Percentiles rank a stretch among this genome's conserved stretches.
phyloP scores from a whole-genome alignment of 139 green algal species.

The Spirogloea muscicola region DNA sequence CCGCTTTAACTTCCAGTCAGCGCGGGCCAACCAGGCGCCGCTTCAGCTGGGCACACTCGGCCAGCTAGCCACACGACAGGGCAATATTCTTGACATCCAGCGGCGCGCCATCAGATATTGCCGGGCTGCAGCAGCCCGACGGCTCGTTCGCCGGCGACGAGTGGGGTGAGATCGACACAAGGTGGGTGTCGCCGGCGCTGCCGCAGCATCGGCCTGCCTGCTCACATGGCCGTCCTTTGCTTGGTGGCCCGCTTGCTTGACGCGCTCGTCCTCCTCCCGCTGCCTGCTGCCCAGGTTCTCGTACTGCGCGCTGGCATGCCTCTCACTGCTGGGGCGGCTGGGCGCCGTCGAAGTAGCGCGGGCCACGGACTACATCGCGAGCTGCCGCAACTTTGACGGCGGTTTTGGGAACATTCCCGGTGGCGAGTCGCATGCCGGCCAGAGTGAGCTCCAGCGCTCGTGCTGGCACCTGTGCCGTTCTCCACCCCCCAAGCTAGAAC shows the following conservation, averaged over 20 bases:
- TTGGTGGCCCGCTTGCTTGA: not conserved
- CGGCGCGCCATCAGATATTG: slow-evolving; percentile 56
- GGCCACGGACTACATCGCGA: slow-evolving; percentile 71
- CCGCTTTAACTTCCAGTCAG: too few species aligned
- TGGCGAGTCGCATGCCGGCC: slow-evolving; percentile 57
- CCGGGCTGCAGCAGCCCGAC: slow-evolving; percentile 75
- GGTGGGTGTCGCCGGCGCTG: slow-evolving; percentile 51
- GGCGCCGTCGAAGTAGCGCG: slow-evolving; percentile 65
- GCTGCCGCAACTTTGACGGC: slow-evolving; percentile 96
- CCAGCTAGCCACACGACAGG: too few species aligned
- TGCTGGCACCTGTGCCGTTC: slow-evolving; percentile 17
- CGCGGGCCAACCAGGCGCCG: too few species aligned
- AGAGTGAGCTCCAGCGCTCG: slow-evolving; percentile 41
- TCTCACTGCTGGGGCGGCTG: slow-evolving; percentile 58
- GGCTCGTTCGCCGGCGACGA: slow-evolving; percentile 89
- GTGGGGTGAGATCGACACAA: slow-evolving; percentile 96
- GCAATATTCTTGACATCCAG: too few species aligned
- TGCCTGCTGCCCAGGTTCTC: slow-evolving; percentile 66
- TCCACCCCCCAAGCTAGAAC: not conserved
- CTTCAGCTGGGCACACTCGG: too few species aligned
- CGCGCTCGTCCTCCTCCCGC: not conserved
- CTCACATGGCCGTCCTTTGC: not conserved
- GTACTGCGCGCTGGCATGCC: slow-evolving; percentile 83
- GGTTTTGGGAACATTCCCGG: slow-evolving; percentile 80
- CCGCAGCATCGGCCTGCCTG: not conserved